Conservation (phyloP, 1,139 yeast genomes). For the Zygoascus sp. region DNA sequence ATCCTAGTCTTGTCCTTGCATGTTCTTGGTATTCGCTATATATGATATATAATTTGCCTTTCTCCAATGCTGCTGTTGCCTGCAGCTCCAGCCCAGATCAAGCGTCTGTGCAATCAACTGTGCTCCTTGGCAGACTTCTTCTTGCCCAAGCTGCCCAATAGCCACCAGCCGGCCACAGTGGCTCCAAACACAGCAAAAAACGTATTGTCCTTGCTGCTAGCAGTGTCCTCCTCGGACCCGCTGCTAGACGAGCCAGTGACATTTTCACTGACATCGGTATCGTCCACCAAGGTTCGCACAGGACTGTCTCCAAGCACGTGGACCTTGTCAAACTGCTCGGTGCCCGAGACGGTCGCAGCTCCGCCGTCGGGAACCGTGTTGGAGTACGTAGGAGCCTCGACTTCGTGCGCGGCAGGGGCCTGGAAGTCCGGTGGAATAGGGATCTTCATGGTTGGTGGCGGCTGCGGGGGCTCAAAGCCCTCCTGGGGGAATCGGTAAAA, state of each 20-base stretch:
- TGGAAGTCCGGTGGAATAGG: conserved; percentile 37
- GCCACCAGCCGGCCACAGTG: conserved; percentile 36
- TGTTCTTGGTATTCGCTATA: neutral
- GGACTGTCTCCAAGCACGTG: conserved; percentile 12
- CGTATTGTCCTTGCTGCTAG: conserved; percentile 29
- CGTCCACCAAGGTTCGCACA: conserved; percentile 20
- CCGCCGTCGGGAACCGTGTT: conserved; percentile 28
- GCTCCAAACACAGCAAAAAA: conserved; percentile 31
- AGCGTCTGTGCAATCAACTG: no score
- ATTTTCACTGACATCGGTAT: conserved; percentile 19
- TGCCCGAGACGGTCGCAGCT: conserved; percentile 22
- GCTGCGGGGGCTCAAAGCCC: conserved; percentile 21
- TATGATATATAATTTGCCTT: no score
- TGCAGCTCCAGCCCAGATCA: neutral
- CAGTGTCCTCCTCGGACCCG: conserved; percentile 12
- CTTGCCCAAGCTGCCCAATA: conserved; percentile 21
- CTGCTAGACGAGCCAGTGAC: conserved; percentile 9
- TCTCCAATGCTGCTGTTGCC: no score
- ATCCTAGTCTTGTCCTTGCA: no score
- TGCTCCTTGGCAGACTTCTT: conserved; percentile 18
- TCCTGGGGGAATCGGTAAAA: conserved; percentile 37
- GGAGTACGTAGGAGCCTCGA: conserved; percentile 24
- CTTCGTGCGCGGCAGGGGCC: conserved; percentile 22
- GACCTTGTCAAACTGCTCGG: conserved; percentile 18
- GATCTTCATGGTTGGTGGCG: conserved; percentile 32